phyloP scores from a whole-genome alignment of 106 monocot genomes.

The Chionographis japonica region DNA sequence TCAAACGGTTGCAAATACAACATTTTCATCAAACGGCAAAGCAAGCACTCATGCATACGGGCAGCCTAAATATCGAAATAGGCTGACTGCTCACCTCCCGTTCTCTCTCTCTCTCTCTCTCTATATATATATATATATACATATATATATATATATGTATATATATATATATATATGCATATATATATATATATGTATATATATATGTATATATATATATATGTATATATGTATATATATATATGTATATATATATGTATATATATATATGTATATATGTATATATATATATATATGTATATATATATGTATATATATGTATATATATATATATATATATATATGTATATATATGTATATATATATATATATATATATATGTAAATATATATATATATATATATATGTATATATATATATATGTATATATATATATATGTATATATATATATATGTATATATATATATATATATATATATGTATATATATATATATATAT shows the following conservation, averaged over 20 bases:
- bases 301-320: neutral
- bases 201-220: constrained; percentile 1
- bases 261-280: neutral
- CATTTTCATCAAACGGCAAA: no score
- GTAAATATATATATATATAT: constrained; percentile 6
- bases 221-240: neutral
- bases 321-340: neutral
- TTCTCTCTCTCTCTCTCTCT: no score
- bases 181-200: neutral
- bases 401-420: constrained; percentile 8
- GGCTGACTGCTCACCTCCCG: no score
- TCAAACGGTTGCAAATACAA: no score
- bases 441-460: constrained; percentile 9
- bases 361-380: constrained; percentile 1
- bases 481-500: neutral
- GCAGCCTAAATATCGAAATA: no score
- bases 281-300: neutral
- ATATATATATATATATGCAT: neutral
- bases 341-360: neutral
- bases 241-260: neutral
- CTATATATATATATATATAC: no score
- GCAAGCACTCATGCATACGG: no score
- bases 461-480: constrained; percentile 11
- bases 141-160: constrained; percentile 1
- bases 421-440: constrained; percentile 10